Base-by-base conservation (phyloP, 2,329 filamentous ascomycete species). In the Thyridium curvatum region DNA sequence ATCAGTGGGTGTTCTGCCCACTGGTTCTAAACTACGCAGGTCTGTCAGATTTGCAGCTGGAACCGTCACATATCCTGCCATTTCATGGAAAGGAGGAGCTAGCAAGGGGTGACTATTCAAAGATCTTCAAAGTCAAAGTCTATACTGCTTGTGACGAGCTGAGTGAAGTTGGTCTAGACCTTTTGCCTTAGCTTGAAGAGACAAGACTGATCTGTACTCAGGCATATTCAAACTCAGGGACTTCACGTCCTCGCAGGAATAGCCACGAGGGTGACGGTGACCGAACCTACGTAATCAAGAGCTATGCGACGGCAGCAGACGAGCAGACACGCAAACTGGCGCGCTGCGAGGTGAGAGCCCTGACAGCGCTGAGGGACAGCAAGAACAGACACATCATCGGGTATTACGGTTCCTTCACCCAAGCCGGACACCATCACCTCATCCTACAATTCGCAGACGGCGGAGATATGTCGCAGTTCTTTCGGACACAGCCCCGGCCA, bases 1-100 rank as follows among this genome's bases (percentile, higher is more conserved):
- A 41, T 30, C 44, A 46, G 34, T 46, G 44, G 44, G 17, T 32
- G 13, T 46, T 46, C 34, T 44, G 29, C 16, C 36, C 36, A 5
- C 36, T 38, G 7, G 18, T 33, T 14, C 16, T 38, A 3, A 18
- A 38, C 36, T 26, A 17, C n/a, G 18, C 35, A 10, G 8, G 8
- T 4, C 28, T 37, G 21, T 12, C 14, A 18, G 35, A 30, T 10
- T 9, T 15, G 18, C 13, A 17, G 15, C 35, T 37, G 15, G 35
- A 30, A 15, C 21, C 35, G 12, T 14, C 12, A 14, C 35, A 31
- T 17, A 18, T 37, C 28, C 26, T 37, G 35, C 35, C 35, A 12
- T 37, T 37, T 18, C 14, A 15, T 14, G 28, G 30, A 4, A 26
- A 9, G 28, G 26, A 30, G 21, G n/a, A 16, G 35, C 13, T 37